Percentiles rank a stretch among this genome's conserved stretches.
Conservation (phyloP, 441 rosid species). For the California macrophylla region DNA sequence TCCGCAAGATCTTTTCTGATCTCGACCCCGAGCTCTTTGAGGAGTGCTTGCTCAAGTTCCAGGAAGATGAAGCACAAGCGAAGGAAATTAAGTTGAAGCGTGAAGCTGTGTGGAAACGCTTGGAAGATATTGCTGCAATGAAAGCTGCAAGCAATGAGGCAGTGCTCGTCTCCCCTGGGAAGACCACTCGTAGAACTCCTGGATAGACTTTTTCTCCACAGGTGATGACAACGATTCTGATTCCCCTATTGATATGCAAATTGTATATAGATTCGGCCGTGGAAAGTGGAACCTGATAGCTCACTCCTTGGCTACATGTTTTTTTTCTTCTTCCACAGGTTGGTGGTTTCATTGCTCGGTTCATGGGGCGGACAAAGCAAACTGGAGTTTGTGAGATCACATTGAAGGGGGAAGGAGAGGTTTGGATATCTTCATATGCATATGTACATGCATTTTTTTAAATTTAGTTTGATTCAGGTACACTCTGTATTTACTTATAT, state of each 20-base stretch:
- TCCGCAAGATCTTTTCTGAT: slow-evolving; percentile 68
- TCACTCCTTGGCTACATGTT: too few species aligned
- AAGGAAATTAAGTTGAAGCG: slow-evolving; percentile 45
- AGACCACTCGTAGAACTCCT: slow-evolving; percentile 21
- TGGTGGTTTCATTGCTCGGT: background rate
- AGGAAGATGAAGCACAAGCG: slow-evolving; percentile 49
- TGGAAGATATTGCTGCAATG: slow-evolving; percentile 70
- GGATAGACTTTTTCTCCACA: slow-evolving; percentile 22
- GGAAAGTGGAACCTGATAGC: too few species aligned
- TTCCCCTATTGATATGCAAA: too few species aligned
- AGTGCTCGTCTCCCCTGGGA: slow-evolving; percentile 36
- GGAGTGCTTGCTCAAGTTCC: slow-evolving; percentile 59
- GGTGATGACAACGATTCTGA: background rate
- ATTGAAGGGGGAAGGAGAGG: background rate
- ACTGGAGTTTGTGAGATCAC: too few species aligned
- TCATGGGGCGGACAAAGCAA: too few species aligned
- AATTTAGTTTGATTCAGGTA: background rate
- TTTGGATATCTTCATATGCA: background rate
- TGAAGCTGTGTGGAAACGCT: slow-evolving; percentile 58
- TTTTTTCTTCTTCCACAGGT: background rate
- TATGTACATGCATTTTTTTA: background rate
- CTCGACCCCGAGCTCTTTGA: slow-evolving; percentile 61
- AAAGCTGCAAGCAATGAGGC: slow-evolving; percentile 45
- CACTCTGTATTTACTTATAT: background rate
- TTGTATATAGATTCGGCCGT: background rate